Conservation (phyloP, 2,329 filamentous ascomycete genomes). For the Cladosporium velox region DNA sequence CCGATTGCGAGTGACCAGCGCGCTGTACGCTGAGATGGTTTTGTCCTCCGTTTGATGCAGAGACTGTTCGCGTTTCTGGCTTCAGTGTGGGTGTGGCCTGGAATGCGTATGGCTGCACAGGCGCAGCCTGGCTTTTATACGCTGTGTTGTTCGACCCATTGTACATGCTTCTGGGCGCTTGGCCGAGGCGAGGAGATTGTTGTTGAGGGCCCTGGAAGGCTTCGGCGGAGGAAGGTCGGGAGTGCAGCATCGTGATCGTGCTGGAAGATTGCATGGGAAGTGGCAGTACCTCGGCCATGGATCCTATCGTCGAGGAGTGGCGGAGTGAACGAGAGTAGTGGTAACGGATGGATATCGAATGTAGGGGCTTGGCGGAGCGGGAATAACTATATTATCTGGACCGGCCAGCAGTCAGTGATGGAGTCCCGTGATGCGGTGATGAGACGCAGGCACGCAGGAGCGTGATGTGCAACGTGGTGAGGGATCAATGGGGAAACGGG, state of each 20-base stretch:
- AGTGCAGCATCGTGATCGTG: slow-evolving; percentile 53
- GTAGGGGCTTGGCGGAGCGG: slow-evolving; percentile 23
- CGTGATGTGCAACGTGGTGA: slow-evolving; percentile 20
- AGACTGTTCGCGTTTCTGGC: slow-evolving; percentile 57
- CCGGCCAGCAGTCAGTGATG: slow-evolving; percentile 36
- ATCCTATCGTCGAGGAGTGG: slow-evolving; percentile 27
- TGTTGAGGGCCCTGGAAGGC: slow-evolving; percentile 45
- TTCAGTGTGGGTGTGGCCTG: slow-evolving; percentile 56
- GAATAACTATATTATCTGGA: slow-evolving; percentile 33
- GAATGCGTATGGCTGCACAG: slow-evolving; percentile 54
- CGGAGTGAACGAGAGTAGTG: slow-evolving; percentile 22
- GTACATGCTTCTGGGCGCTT: slow-evolving; percentile 47
- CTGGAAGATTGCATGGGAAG: slow-evolving; percentile 49
- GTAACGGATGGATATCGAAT: slow-evolving; percentile 23
- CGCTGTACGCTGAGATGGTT: slow-evolving; percentile 22
- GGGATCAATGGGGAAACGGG: slow-evolving; percentile 20
- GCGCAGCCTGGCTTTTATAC: slow-evolving; percentile 47
- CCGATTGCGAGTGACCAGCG: slow-evolving; percentile 36
- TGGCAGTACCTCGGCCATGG: slow-evolving; percentile 49
- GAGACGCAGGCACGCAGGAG: slow-evolving; percentile 23
- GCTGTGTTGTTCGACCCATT: slow-evolving; percentile 43
- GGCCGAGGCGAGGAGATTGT: slow-evolving; percentile 41
- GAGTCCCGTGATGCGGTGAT: slow-evolving; percentile 22
- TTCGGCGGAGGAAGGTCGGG: slow-evolving; percentile 47
- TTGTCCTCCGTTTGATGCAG: slow-evolving; percentile 50